Percentiles rank a stretch among this genome's conserved stretches.
Evolutionary conservation across 106 monocot species (phyloP).

Genomic region (Apostasia ramifera): DNA sequence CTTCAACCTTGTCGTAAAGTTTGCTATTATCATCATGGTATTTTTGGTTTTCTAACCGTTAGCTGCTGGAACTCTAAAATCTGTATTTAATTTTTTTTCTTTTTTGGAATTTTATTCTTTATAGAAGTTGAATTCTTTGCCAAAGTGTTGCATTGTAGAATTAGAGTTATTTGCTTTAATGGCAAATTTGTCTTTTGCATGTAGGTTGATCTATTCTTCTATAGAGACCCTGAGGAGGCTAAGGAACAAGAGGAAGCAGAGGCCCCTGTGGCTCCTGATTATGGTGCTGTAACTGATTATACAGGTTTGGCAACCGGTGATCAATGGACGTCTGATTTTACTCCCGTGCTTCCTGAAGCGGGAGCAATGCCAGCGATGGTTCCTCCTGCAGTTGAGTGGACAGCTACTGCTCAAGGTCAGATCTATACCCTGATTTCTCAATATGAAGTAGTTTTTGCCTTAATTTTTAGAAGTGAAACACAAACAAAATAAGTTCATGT

Average conservation of each 20-base stretch:
- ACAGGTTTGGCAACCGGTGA: conserved; percentile 13
- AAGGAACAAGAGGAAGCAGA: conserved; percentile 74
- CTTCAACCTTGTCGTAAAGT: too few relatives aligned
- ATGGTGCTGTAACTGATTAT: conserved; percentile 36
- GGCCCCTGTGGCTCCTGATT: conserved; percentile 36
- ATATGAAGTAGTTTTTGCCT: too few relatives aligned
- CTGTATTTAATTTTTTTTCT: too few relatives aligned
- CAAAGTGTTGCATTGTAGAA: too few relatives aligned
- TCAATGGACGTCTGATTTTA: conserved; percentile 27
- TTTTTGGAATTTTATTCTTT: too few relatives aligned
- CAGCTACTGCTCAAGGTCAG: conserved; percentile 22
- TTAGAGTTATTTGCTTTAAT: neutral
- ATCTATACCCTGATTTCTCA: neutral
- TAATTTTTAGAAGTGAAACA: too few relatives aligned
- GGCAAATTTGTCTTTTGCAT: neutral
- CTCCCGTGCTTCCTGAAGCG: conserved; percentile 17
- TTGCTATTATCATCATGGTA: too few relatives aligned
- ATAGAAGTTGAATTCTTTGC: too few relatives aligned
- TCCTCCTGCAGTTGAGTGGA: conserved; percentile 16
- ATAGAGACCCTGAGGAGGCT: conserved; percentile 75
- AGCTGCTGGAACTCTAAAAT: too few relatives aligned
- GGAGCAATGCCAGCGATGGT: conserved; percentile 7
- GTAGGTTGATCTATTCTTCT: conserved; percentile 88
- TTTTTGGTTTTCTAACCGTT: too few relatives aligned
- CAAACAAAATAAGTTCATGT: too few relatives aligned